These are phyloP conservation scores for Trametes hirsuta DNA, from an alignment of 1,284 basidiomycete genomes.

Conservation along the genomic window DNA sequence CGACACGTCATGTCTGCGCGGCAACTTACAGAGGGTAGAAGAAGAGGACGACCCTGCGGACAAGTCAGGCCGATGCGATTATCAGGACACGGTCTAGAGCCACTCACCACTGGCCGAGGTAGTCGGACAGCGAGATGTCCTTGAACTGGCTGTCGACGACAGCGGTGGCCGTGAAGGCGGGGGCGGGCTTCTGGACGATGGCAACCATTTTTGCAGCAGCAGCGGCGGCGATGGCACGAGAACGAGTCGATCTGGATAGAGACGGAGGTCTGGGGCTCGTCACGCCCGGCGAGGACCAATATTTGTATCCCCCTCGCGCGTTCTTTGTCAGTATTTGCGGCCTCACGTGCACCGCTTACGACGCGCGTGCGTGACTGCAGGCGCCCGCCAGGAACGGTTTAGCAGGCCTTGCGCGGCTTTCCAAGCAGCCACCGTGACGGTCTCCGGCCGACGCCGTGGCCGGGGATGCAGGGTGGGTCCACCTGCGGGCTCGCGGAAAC, in stretches of 20 bases:
- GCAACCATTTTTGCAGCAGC: conserved; percentile 56
- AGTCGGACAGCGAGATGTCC: conserved; percentile 74
- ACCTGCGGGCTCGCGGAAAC: not conserved
- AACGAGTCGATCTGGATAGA: conserved; percentile 1
- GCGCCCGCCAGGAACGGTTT: conserved; percentile 6
- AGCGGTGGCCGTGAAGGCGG: conserved; percentile 74
- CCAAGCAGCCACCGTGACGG: not conserved
- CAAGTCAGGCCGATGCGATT: not conserved
- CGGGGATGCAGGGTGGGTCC: not conserved
- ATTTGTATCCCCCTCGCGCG: conserved; percentile 31
- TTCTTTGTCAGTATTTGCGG: conserved; percentile 34
- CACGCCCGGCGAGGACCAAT: conserved; percentile 19
- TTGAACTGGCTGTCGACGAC: conserved; percentile 79
- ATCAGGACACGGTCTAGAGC: conserved; percentile 6
- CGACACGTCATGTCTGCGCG: conserved; percentile 16
- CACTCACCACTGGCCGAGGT: conserved; percentile 79
- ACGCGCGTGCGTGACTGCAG: conserved; percentile 14
- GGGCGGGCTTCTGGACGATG: conserved; percentile 77
- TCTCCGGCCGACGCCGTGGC: not conserved
- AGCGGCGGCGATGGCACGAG: conserved; percentile 4
- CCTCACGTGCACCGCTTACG: conserved; percentile 29
- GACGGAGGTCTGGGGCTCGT: conserved; percentile 4
- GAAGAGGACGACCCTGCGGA: conserved; percentile 28
- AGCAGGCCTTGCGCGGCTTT: not conserved
- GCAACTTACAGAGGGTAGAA: conserved; percentile 78